Evolutionary conservation across 2,329 filamentous ascomycete genomes (phyloP), one percentile per base, ranked within the genome.

Genomic region (Aspergillus japonicus): DNA sequence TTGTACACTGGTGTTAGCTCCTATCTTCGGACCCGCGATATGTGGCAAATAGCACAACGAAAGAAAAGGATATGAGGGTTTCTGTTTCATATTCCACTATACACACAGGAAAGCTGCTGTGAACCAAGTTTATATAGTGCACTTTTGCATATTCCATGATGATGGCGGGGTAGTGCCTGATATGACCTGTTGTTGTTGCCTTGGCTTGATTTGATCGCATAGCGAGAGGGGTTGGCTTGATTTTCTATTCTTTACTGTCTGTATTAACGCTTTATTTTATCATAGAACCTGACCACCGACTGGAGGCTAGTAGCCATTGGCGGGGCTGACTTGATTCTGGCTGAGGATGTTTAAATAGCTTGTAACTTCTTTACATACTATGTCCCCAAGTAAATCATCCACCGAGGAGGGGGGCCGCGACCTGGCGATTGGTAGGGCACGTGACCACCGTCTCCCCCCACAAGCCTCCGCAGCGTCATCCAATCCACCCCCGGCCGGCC

Each of bases 171-270:
- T 62, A 60, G 57, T 57, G 51, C 61, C 58, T 55, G 56, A 58
- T 47, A 58, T 59, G 54, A 57, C 57, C 57, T 61, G 47, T 26
- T 29, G 26, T 29, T 29, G 26, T 63, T 63, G 60, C 57, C 60
- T 64, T 64, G 64, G 62, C 66, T 69, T 71, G 63, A 66, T 71
- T 71, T 71, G 63, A 68, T 72, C 66, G 73, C 73, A 75, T 75
- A 75, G 73, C 73, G 72, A 66, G 66, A 68, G 73, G 71, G 72
- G 71, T 73, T 71, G 61, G 62, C 58, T 66, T 66, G 44, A 55
- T 67, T 64, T 29, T 60, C 59, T 53, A 35, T 68, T 54, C 53
- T 58, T 39, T 61, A 59, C 39, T 48, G 50, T 59, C 50, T 56
- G 52, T 58, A 55, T 62, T 56, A 53, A 57, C 29, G 35, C 50